phyloP scores from a whole-genome alignment of 2,329 filamentous ascomycete genomes.

The Graphilbum sp. region DNA sequence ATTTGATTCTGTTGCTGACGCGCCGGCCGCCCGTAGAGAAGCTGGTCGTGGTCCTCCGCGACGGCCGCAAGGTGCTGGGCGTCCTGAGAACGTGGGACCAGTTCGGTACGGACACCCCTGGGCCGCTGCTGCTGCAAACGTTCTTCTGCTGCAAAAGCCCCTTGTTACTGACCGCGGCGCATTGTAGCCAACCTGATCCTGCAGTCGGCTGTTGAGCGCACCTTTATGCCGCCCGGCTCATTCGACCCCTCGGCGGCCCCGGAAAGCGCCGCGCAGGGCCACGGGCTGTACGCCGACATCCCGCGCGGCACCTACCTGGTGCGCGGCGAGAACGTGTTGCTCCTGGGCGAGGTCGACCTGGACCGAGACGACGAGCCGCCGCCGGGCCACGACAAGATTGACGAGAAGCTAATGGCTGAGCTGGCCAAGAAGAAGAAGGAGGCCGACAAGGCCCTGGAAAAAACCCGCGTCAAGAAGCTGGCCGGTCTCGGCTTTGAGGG shows the following conservation, averaged over 20 bases:
- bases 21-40: conserved; percentile 49
- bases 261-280: conserved; percentile 17
- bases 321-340: conserved; percentile 87
- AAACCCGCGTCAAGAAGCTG: conserved; percentile 53
- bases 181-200: conserved; percentile 79
- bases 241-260: conserved; percentile 15
- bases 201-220: conserved; percentile 78
- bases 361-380: conserved; percentile 88
- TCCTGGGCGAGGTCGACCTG: conserved; percentile 90
- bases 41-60: conserved; percentile 76
- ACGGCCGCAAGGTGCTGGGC: conserved; percentile 86
- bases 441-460: conserved; percentile 56
- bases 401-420: conserved; percentile 38
- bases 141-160: no score
- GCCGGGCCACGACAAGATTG: conserved; percentile 39
- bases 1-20: neutral
- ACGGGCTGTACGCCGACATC: conserved; percentile 64
- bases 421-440: conserved; percentile 57
- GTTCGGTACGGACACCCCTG: no score
- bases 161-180: no score
- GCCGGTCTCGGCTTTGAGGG: conserved; percentile 73
- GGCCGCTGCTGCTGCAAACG: no score
- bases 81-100: conserved; percentile 95
- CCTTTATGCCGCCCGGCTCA: conserved; percentile 47
- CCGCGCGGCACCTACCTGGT: conserved; percentile 79